These are phyloP conservation scores for Goffeauzyma gilvescens DNA, from an alignment of 768 basidiomycete species.

Conservation along the genomic window DNA sequence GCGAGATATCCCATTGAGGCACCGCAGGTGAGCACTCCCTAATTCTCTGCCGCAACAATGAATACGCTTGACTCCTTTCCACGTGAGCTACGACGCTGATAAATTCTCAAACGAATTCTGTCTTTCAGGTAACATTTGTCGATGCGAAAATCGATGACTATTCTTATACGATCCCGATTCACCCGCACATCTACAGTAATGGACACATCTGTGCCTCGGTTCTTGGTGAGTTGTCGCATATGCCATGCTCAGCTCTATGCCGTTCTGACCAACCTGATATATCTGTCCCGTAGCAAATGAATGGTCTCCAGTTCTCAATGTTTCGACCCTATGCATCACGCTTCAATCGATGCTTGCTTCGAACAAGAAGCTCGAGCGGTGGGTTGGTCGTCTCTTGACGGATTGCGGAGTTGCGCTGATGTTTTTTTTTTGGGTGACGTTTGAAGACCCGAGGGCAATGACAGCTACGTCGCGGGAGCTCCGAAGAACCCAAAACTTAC, in stretches of 20 bases:
- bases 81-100: no score
- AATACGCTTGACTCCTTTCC: not conserved
- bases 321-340: slow-evolving; percentile 29
- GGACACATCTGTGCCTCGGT: slow-evolving; percentile 30
- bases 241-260: no score
- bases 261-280: not conserved
- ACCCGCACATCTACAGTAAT: slow-evolving; percentile 20
- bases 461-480: slow-evolving; percentile 29
- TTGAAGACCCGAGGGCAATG: slow-evolving; percentile 29
- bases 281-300: slow-evolving; percentile 17
- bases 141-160: slow-evolving; percentile 1
- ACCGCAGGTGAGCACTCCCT: slow-evolving; percentile 4
- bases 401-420: not conserved
- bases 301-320: slow-evolving; percentile 33
- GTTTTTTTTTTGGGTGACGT: not conserved
- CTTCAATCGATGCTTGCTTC: slow-evolving; percentile 34
- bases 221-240: slow-evolving; percentile 13
- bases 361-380: slow-evolving; percentile 30
- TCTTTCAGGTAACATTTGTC: slow-evolving; percentile 22
- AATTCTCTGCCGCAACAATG: not conserved
- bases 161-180: slow-evolving; percentile 19
- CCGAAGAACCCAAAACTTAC: slow-evolving; percentile 32
- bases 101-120: no score
- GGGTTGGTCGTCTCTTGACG: slow-evolving; percentile 4
- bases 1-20: slow-evolving; percentile 5